Conservation (phyloP, 73 alveolate genomes). For the Paramecium biaurelia region DNA sequence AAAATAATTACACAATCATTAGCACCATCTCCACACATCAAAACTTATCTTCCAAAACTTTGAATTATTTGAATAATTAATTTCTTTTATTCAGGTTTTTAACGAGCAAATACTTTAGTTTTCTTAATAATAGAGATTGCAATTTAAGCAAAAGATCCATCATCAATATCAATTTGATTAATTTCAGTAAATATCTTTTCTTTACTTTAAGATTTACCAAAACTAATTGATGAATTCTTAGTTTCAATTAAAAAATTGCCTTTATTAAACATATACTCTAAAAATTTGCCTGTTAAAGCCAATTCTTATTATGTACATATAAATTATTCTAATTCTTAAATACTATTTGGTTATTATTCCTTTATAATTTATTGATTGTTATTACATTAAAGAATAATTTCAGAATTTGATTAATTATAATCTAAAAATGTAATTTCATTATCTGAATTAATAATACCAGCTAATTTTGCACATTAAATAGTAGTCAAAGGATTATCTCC, state of each 20-base stretch:
- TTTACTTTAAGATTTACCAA: neutral
- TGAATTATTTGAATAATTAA: neutral
- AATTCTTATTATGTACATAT: neutral
- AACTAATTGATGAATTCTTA: neutral
- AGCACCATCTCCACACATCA: slow-evolving; percentile 83
- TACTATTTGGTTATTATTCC: neutral
- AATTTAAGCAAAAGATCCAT: neutral
- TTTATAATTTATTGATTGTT: neutral
- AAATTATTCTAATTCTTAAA: neutral
- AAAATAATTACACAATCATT: slow-evolving; percentile 72
- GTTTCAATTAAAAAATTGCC: neutral
- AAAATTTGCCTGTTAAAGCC: slow-evolving; percentile 39
- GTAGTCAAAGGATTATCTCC: slow-evolving; percentile 63
- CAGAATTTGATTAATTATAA: neutral
- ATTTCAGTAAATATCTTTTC: neutral
- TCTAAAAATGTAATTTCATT: neutral
- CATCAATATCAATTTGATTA: neutral
- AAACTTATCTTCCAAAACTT: neutral
- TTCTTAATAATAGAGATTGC: neutral
- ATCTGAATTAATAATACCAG: neutral
- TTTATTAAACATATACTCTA: neutral
- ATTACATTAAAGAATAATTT: neutral
- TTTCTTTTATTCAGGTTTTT: slow-evolving; percentile 48
- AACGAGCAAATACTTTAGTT: slow-evolving; percentile 28
- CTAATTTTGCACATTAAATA: slow-evolving; percentile 22